phyloP scores from a whole-genome alignment of 202 grass and related monocot genomes.

The Digitaria exilis region DNA sequence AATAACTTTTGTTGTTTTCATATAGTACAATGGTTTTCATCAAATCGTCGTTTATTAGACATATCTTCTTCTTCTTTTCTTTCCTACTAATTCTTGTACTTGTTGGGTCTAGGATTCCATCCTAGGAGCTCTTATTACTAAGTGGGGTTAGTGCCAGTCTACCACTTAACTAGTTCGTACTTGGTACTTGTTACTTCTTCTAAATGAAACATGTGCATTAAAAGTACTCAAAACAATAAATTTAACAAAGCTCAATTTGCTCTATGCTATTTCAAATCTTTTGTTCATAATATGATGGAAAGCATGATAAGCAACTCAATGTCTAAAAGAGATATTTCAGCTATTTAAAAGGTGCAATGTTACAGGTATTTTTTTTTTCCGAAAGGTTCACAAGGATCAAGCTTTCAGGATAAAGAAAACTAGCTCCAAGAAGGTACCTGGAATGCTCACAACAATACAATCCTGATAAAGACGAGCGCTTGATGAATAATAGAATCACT shows the following conservation, averaged over 20 bases:
- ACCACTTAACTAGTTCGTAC: not conserved
- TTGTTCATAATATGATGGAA: not conserved
- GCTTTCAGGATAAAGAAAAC: not conserved
- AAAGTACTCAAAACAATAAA: not conserved
- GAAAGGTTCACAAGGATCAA: not conserved
- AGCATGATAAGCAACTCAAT: slow-evolving; percentile 9
- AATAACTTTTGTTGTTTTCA: not conserved
- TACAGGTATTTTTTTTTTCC: not conserved
- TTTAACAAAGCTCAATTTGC: not conserved
- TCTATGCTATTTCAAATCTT: not conserved
- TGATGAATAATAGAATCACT: not conserved
- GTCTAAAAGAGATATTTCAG: not conserved
- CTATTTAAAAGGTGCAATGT: not conserved
- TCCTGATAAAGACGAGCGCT: not conserved
- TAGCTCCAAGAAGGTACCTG: slow-evolving; percentile 9
- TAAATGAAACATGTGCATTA: not conserved
- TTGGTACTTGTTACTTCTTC: not conserved
- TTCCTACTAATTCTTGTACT: not conserved
- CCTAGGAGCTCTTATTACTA: not conserved
- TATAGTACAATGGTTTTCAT: not conserved
- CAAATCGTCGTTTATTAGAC: not conserved
- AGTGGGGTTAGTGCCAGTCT: not conserved
- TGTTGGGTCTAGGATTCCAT: not conserved
- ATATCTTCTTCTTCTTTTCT: not conserved
- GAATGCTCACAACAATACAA: not conserved